Base-by-base conservation (phyloP, 805 yeast species). In the Candida andamanensis region DNA sequence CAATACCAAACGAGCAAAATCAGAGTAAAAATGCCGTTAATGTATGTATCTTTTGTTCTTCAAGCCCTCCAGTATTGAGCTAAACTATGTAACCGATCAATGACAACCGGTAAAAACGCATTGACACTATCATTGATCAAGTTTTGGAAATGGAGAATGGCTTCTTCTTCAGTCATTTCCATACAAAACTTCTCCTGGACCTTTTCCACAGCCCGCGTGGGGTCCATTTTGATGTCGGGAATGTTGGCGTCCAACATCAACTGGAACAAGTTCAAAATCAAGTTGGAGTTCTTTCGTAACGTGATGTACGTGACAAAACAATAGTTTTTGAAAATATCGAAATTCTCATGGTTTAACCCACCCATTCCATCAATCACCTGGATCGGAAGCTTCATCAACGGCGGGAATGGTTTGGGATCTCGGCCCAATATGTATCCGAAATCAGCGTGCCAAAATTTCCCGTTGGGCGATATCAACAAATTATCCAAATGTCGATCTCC, bases 321-420 rank as follows among this genome's bases (percentile, higher is more conserved):
- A 58, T 89, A 89, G 54, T 85, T 85, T 48, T 94, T 75, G 60
- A 92, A 92, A 41, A 82, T 76, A 41, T 79, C 78, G 56, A 85
- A 92, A 54, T 90, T 89, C 26, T 81, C 83, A 30, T 90, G 86
- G 40, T 74, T 71, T 30, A 85, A 72, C 1, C 97, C 98, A 2
- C 99, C 99, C 86, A 92, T 92, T 0, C 97, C 97, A 44, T 92
- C 98, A 25, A 92, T 84, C 12, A 92, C 82, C 57, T 92, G 98
- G 25, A 92, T 92, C 0, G 98, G 98, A 23, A 92, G 63, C 51
- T 92, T 92, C 97, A 92, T 92, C 60, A 90, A 69, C 1, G 99
- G 99, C 10, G 99, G 97, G 60, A 92, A 92, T 10, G 97, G 97
- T 54, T 92, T 92, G 2, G 99, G 99, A 55, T 92, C 99, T 32